phyloP scores from a whole-genome alignment of 108 stramenopile species.

The Cyclotella baltica region DNA sequence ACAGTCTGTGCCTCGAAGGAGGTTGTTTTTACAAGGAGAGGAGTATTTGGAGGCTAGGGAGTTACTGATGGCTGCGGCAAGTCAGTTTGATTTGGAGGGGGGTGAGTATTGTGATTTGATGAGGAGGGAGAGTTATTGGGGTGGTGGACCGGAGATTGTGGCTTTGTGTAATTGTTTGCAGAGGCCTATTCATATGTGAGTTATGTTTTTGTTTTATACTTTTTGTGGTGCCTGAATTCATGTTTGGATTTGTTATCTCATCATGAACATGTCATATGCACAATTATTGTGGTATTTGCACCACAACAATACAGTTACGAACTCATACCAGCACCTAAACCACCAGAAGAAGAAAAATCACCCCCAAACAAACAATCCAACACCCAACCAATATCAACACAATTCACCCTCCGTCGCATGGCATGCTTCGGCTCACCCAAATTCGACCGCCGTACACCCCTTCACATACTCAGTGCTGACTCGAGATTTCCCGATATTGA shows the following conservation, averaged over 20 bases:
- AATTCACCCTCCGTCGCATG: slow-evolving; percentile 89
- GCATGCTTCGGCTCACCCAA: slow-evolving; percentile 94
- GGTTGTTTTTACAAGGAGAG: slow-evolving; percentile 86
- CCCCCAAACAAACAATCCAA: slow-evolving; percentile 12
- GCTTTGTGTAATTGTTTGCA: slow-evolving; percentile 91
- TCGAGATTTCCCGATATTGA: slow-evolving; percentile 90
- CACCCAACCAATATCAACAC: slow-evolving; percentile 15
- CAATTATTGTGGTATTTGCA: background rate
- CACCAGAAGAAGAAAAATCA: slow-evolving; percentile 6
- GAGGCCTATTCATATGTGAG: slow-evolving; percentile 96
- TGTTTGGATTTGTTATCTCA: background rate
- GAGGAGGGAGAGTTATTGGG: slow-evolving; percentile 93
- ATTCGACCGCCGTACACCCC: slow-evolving; percentile 74
- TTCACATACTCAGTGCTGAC: slow-evolving; percentile 86
- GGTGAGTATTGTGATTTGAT: slow-evolving; percentile 90
- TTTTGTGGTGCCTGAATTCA: background rate
- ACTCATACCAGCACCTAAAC: slow-evolving; percentile 22
- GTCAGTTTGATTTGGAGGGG: slow-evolving; percentile 79
- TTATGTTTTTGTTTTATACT: slow-evolving; percentile 46
- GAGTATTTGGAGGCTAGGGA: slow-evolving; percentile 79
- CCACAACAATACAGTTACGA: slow-evolving; percentile 29
- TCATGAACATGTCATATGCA: background rate
- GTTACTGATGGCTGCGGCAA: slow-evolving; percentile 80
- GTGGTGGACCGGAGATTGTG: slow-evolving; percentile 97
- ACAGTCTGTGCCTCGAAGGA: slow-evolving; percentile 47